Base-by-base conservation (phyloP, 73 alveolate species). In the Urostyla sp. region DNA sequence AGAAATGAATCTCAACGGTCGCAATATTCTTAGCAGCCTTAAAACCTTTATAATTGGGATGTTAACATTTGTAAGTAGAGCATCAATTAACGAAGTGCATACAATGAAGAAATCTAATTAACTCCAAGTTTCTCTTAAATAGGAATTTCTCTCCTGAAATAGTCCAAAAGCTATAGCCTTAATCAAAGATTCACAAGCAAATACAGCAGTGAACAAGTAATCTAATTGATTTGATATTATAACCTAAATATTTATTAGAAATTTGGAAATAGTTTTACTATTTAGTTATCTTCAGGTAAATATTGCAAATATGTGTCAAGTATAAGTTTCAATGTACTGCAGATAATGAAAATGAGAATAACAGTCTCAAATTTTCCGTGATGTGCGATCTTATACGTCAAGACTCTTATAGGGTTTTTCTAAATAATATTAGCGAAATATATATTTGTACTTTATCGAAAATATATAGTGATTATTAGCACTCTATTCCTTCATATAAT, bases 41-140 rank as follows among this genome's bases (percentile, higher is more conserved):
- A 91, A 83, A 15, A 95, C 92, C 81, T 54, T 95, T 53, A 86
- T 77, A 23, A 89, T 90, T 60, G 91, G 91, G 13, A 87, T 58
- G 67, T 95, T 91, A 5, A 89, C 88, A 20, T 78, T 80, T 28
- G 89, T 56, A 32, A 94, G 63, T 6, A 80, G 57, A 6, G 92
- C 51, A 86, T 97, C 99, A 27, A 97, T 79, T 10, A 97, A 48
- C 23, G 97, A 90, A 34, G 96, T 79, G 23, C 92, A 50, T 8
- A 95, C 99, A 53, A 97, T 93, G 57, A 95, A 87, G 92, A 95
- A 95, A 89, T 97, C 99, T 32, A 97, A 73, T 57, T 80, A 56
- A 84, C 92, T 91, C 98, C 99, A 97, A 61, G 92, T 88, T 80
- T 97, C 99, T 72, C 95, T 72, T 24, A 97, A 78, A 83, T 97